A percentile compares a stretch with the other conserved stretches of the same genome.
Evolutionary conservation across 345 rosid species (phyloP).

Genomic region (Rhizophora apiculata): DNA sequence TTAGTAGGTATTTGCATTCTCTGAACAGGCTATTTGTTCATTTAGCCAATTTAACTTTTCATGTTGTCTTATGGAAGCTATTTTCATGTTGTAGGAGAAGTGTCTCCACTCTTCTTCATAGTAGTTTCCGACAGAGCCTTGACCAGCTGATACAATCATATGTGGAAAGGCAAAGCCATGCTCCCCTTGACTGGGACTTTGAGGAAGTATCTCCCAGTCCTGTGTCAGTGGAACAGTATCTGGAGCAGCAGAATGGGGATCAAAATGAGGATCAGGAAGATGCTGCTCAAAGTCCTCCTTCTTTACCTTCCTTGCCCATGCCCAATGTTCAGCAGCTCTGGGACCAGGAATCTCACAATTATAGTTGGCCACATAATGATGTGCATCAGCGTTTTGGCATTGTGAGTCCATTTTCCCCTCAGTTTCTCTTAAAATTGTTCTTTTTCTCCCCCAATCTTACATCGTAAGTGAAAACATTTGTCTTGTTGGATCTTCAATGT

Average conservation of each 20-base stretch:
- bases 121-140: slow-evolving; percentile 88
- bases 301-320: slow-evolving; percentile 44
- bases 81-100: slow-evolving; percentile 64
- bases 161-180: slow-evolving; percentile 78
- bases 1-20: slow-evolving; percentile 55
- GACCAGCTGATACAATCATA: slow-evolving; percentile 80
- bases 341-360: slow-evolving; percentile 55
- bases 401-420: slow-evolving; percentile 38
- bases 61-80: slow-evolving; percentile 14
- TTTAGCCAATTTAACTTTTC: slow-evolving; percentile 4
- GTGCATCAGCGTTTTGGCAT: slow-evolving; percentile 70
- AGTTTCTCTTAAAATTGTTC: slow-evolving; percentile 8
- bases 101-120: slow-evolving; percentile 83
- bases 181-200: slow-evolving; percentile 62
- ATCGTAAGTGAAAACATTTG: too few species aligned
- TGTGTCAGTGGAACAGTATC: slow-evolving; percentile 43
- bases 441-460: neutral
- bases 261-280: slow-evolving; percentile 47
- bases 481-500: too few species aligned
- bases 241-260: slow-evolving; percentile 48
- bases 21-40: slow-evolving; percentile 1
- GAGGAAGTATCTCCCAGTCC: slow-evolving; percentile 49
- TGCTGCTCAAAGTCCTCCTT: slow-evolving; percentile 42
- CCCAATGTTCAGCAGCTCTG: slow-evolving; percentile 55
- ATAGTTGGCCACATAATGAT: slow-evolving; percentile 60